Base-by-base conservation (phyloP, 305 asterid genomes). In the Euphrasia arctica region DNA sequence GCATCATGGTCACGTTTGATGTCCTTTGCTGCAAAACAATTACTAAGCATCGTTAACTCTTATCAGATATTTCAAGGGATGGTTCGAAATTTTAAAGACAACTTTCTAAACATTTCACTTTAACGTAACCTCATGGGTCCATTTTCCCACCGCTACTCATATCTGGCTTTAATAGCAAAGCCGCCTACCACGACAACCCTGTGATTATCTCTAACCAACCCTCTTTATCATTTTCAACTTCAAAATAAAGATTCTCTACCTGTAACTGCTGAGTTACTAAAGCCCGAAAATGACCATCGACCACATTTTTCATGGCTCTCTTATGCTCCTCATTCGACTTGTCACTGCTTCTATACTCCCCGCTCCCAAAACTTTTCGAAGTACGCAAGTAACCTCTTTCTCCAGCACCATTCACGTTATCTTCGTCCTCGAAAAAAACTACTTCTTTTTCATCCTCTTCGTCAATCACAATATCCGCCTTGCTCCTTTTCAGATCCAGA, bases 391-490 rank as follows among this genome's bases (percentile, higher is more conserved):
- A 42, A 8, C 48, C 48, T n/a, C 13, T 8, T 42, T 42, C 48
- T 42, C 48, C 48, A 42, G n/a, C 48, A 42, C 5, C 48, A 42
- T 42, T 11, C 48, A 12, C 48, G 2, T 42, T n/a, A 42, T 42
- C 48, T 8, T 42, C 48, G 6, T 42, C 48, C 48, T 42, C n/a
- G 48, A 42, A 42, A 3, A 42, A 42, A 42, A 42, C n/a, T 1
- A 3, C 48, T 42, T 42, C 48, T 42, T 11, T 42, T 42, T 42
- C 48, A 11, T 42, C 48, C n/a, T 42, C 48, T 42, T 42, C n/a
- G 48, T 84, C 90, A 36, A 93, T 73, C 72, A 87, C 77, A 55
- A 92, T 71, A 79, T 87, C 95, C 32, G 94, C 94, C 66, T 76
- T 80, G 29, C 75, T 62, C 82, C 73, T 85, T 78, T 92, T 92